Evolutionary conservation across 2,329 filamentous ascomycete species (phyloP).

Genomic region (Rosellinia necatrix): DNA sequence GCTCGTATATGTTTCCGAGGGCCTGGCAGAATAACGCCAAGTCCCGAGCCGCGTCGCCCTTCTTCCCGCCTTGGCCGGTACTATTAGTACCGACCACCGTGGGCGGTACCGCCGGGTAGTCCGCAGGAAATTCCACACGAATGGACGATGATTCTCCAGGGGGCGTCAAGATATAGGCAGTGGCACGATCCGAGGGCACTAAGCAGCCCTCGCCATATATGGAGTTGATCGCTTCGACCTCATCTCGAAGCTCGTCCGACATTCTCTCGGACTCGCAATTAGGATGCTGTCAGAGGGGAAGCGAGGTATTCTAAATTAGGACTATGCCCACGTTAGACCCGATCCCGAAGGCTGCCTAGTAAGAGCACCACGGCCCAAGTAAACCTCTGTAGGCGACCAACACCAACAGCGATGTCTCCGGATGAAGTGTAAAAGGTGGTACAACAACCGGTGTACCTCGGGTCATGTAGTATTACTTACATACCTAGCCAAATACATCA

Average conservation of each 20-base stretch:
- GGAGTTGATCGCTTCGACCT: conserved; percentile 81
- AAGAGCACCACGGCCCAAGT: no score
- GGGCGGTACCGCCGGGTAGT: conserved; percentile 78
- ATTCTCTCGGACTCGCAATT: conserved; percentile 39
- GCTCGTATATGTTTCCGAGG: conserved; percentile 68
- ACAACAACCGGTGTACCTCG: no score
- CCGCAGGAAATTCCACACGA: conserved; percentile 68
- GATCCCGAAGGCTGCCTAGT: not conserved
- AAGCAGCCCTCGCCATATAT: conserved; percentile 78
- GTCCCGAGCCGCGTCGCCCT: conserved; percentile 73
- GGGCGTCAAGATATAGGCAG: conserved; percentile 67
- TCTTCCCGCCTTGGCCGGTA: conserved; percentile 68
- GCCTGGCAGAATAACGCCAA: conserved; percentile 71
- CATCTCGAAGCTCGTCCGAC: conserved; percentile 69
- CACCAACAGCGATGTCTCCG: no score
- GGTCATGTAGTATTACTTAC: no score
- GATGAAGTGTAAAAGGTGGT: not conserved
- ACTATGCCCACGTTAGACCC: not conserved
- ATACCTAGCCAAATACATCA: no score
- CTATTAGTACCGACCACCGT: conserved; percentile 78
- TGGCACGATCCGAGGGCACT: conserved; percentile 44
- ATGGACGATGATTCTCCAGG: conserved; percentile 64
- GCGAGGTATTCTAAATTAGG: not conserved
- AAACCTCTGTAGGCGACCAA: no score
- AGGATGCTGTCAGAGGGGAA: not conserved